A percentile compares a stretch with the other conserved stretches of the same genome.
These are phyloP conservation scores for Rhizopogon salebrosus DNA, from an alignment of 768 basidiomycete species.

Conservation along the genomic window DNA sequence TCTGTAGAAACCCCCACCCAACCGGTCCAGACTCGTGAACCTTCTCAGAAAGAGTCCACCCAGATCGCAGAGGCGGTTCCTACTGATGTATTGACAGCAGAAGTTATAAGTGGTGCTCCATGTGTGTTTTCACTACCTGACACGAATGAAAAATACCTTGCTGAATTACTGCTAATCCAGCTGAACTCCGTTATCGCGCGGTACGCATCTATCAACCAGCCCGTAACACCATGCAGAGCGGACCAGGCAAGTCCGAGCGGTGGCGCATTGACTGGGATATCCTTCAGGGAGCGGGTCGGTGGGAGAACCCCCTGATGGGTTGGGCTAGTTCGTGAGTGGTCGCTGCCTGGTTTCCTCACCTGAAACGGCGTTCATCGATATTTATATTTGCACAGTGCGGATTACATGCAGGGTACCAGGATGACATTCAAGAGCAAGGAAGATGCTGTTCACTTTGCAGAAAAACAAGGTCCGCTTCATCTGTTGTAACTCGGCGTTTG, in stretches of 20 bases:
- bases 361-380: conserved; percentile 5
- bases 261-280: conserved; percentile 97
- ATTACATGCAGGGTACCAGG: conserved; percentile 92
- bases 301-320: conserved; percentile 99
- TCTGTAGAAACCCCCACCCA: conserved; percentile 12
- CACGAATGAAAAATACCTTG: background rate
- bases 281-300: conserved; percentile 83
- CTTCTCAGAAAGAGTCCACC: conserved; percentile 20
- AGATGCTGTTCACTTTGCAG: conserved; percentile 91
- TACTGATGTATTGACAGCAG: conserved; percentile 66
- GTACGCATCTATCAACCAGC: conserved; percentile 93
- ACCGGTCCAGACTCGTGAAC: conserved; percentile 17
- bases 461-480: conserved; percentile 77
- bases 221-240: conserved; percentile 94
- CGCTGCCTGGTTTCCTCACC: background rate
- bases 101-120: conserved; percentile 83
- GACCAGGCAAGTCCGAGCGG: conserved; percentile 73
- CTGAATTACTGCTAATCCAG: conserved; percentile 33
- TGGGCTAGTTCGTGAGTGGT: conserved; percentile 87
- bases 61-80: conserved; percentile 43
- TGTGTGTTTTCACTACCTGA: conserved; percentile 37
- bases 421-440: conserved; percentile 81
- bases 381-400: conserved; percentile 50
- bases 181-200: conserved; percentile 76
- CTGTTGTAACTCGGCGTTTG: background rate